phyloP scores from a whole-genome alignment of 805 yeast species.

The Saturnispora galanensis region DNA sequence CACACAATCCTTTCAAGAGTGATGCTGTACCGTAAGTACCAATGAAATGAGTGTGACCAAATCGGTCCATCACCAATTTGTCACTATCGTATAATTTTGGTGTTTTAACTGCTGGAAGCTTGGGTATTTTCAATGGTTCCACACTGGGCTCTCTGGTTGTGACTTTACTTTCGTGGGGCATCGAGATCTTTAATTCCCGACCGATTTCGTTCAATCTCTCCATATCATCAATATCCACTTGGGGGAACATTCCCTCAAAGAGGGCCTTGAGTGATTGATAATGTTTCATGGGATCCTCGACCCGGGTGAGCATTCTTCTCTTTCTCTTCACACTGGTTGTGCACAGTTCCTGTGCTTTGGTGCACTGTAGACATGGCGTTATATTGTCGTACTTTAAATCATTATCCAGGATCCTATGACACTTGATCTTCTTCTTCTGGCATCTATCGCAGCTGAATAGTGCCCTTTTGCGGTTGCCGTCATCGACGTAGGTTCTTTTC shows the following conservation, averaged over 20 bases:
- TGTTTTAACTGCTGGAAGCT: constrained; percentile 17
- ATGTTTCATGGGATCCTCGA: constrained; percentile 34
- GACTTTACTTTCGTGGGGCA: constrained; percentile 24
- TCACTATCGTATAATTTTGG: constrained; percentile 22
- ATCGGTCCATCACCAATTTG: constrained; percentile 33
- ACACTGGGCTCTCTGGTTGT: constrained; percentile 10
- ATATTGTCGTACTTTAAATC: constrained; percentile 28
- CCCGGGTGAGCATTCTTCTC: constrained; percentile 32
- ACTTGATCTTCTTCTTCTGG: constrained; percentile 33
- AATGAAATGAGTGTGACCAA: constrained; percentile 39
- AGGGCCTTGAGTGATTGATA: constrained; percentile 32
- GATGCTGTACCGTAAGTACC: constrained; percentile 39
- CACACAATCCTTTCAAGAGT: constrained; percentile 33
- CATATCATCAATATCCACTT: constrained; percentile 33
- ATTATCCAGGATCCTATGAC: constrained; percentile 28
- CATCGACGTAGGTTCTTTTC: constrained; percentile 29
- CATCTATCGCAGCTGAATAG: constrained; percentile 38
- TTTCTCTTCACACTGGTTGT: constrained; percentile 34
- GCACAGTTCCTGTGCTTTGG: constrained; percentile 30
- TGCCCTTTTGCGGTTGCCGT: constrained; percentile 32
- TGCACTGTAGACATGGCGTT: constrained; percentile 32
- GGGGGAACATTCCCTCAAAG: constrained; percentile 34
- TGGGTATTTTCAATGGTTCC: constrained; percentile 6
- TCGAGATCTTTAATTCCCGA: constrained; percentile 23
- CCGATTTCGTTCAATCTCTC: constrained; percentile 33